Conservation (phyloP, 495 filamentous ascomycete genomes). For the Neurospora sp. region DNA sequence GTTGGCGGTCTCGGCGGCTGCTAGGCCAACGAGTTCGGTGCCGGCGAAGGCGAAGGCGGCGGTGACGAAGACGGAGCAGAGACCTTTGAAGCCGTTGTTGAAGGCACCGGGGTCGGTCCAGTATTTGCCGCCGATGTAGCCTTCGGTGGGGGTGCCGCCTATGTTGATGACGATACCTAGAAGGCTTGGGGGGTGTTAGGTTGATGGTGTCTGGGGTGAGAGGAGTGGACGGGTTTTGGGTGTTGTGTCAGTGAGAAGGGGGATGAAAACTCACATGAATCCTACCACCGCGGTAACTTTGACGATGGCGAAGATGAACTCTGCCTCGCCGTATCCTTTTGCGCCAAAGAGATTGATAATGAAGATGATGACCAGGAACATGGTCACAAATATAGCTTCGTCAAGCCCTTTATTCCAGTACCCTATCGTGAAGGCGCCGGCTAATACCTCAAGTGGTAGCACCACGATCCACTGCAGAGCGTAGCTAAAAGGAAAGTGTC, state of each 20-base stretch:
- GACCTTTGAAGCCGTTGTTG: slow-evolving; percentile 85
- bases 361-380: slow-evolving; percentile 70
- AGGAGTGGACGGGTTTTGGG: not conserved
- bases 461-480: slow-evolving; percentile 90
- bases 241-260: not conserved
- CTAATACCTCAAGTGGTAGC: slow-evolving; percentile 82
- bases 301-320: slow-evolving; percentile 78
- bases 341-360: slow-evolving; percentile 80
- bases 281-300: slow-evolving; percentile 82
- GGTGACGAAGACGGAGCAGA: slow-evolving; percentile 88
- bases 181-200: slow-evolving; percentile 36
- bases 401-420: slow-evolving; percentile 67
- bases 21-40: slow-evolving; percentile 85
- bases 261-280: slow-evolving; percentile 58
- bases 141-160: slow-evolving; percentile 63
- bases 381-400: slow-evolving; percentile 70
- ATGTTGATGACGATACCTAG: slow-evolving; percentile 72
- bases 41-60: slow-evolving; percentile 89
- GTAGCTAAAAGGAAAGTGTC: slow-evolving; percentile 45
- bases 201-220: slow-evolving; percentile 8
- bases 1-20: slow-evolving; percentile 81
- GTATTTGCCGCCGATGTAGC: slow-evolving; percentile 76
- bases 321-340: slow-evolving; percentile 81
- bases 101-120: slow-evolving; percentile 84
- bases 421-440: slow-evolving; percentile 77